Evolutionary conservation across 2,329 filamentous ascomycete genomes (phyloP).

Genomic region (Colletotrichum sublineola): DNA sequence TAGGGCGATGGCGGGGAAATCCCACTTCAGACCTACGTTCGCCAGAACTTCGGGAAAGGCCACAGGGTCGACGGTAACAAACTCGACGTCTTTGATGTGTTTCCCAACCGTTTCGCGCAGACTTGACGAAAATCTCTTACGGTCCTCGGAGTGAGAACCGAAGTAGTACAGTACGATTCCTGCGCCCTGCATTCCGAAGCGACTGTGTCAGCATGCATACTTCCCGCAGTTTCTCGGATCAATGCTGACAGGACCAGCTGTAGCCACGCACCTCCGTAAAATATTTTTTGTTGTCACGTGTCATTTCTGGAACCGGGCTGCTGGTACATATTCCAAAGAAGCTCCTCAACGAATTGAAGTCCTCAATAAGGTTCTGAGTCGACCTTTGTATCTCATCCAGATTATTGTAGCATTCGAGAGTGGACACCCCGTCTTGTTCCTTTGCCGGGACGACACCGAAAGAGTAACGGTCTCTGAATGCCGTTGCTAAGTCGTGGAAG

Average conservation of each 20-base stretch:
- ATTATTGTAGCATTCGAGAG: slow-evolving; percentile 58
- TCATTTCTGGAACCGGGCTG: slow-evolving; percentile 59
- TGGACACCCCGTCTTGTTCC: slow-evolving; percentile 39
- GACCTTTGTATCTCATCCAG: slow-evolving; percentile 52
- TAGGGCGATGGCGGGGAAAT: slow-evolving; percentile 34
- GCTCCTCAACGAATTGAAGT: slow-evolving; percentile 50
- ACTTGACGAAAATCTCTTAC: slow-evolving; percentile 51
- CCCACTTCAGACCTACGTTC: slow-evolving; percentile 51
- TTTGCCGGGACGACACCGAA: slow-evolving; percentile 52
- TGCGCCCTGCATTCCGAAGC: background rate
- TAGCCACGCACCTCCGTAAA: slow-evolving; percentile 35
- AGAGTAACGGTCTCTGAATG: slow-evolving; percentile 56
- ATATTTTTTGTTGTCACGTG: slow-evolving; percentile 57
- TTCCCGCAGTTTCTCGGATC: background rate
- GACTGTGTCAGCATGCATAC: background rate
- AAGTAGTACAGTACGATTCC: slow-evolving; percentile 49
- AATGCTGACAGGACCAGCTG: background rate
- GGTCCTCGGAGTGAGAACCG: slow-evolving; percentile 46
- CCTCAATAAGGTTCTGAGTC: slow-evolving; percentile 50
- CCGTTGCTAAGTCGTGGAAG: slow-evolving; percentile 52
- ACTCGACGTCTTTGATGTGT: slow-evolving; percentile 61
- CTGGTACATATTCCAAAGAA: slow-evolving; percentile 55
- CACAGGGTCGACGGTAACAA: slow-evolving; percentile 60
- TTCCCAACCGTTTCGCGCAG: slow-evolving; percentile 57
- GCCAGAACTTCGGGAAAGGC: slow-evolving; percentile 60